Evolutionary conservation across 768 basidiomycete species (phyloP).

Genomic region (Mycena amicta): DNA sequence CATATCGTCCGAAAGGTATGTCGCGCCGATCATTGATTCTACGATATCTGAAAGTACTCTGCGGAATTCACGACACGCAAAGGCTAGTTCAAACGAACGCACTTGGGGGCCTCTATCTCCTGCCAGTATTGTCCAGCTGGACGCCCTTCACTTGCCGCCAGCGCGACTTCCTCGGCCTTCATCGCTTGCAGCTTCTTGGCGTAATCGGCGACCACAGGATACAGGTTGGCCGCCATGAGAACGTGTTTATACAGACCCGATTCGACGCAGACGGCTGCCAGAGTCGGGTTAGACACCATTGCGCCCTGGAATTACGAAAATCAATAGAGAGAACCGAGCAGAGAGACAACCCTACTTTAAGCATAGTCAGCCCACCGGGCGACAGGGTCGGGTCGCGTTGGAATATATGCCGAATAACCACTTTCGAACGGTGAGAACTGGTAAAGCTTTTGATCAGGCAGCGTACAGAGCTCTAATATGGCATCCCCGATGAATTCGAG

Average conservation of each 20-base stretch:
- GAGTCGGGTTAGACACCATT: constrained; percentile 82
- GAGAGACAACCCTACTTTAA: too few species aligned
- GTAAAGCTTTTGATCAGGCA: constrained; percentile 5
- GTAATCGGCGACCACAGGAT: constrained; percentile 56
- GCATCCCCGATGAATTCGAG: constrained; percentile 89
- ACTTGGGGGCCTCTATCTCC: constrained; percentile 78
- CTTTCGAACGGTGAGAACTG: constrained; percentile 38
- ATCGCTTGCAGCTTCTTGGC: constrained; percentile 46
- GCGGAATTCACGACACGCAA: constrained; percentile 4
- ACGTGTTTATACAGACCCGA: constrained; percentile 67
- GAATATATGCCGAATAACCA: constrained; percentile 74
- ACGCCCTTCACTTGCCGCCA: constrained; percentile 51
- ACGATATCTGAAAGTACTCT: constrained; percentile 76
- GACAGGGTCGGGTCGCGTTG: constrained; percentile 61
- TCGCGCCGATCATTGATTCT: constrained; percentile 77
- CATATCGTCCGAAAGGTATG: constrained; percentile 78
- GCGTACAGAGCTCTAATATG: constrained; percentile 78
- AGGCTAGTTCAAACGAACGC: constrained; percentile 27
- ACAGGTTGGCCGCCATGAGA: constrained; percentile 57
- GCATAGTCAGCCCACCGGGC: constrained; percentile 75
- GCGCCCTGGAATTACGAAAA: constrained; percentile 54
- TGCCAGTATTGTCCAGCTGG: constrained; percentile 76
- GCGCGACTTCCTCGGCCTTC: constrained; percentile 48
- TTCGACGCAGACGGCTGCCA: constrained; percentile 76
- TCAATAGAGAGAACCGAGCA: neutral